Evolutionary conservation across 2,329 filamentous ascomycete genomes (phyloP).

Genomic region (Calonectria pseudoreteaudii): DNA sequence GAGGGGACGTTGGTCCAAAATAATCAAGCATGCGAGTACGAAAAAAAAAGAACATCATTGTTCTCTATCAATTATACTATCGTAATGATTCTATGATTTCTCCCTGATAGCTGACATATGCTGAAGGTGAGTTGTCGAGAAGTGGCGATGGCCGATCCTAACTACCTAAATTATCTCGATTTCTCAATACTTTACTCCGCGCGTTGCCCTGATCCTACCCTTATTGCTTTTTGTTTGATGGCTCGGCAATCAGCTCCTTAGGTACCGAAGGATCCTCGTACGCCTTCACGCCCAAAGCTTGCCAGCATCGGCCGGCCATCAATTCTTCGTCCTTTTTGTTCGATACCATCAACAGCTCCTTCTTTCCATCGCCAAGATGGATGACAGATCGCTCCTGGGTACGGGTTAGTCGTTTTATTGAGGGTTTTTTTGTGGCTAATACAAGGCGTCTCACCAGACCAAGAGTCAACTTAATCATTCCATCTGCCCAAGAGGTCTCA

Average conservation of each 20-base stretch:
- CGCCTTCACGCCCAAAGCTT: slow-evolving; percentile 56
- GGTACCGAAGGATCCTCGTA: slow-evolving; percentile 52
- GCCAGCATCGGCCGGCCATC: slow-evolving; percentile 58
- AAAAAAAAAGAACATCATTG: not conserved
- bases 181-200: not conserved
- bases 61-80: not conserved
- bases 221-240: not conserved
- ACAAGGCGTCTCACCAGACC: slow-evolving; percentile 56
- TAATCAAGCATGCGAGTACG: not conserved
- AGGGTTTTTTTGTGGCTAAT: not conserved
- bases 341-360: slow-evolving; percentile 55
- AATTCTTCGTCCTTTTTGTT: slow-evolving; percentile 58
- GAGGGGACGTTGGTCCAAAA: not conserved
- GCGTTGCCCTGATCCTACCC: not conserved
- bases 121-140: not conserved
- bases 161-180: not conserved
- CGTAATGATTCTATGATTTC: not conserved
- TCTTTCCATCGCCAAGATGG: slow-evolving; percentile 56
- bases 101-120: not conserved
- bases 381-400: slow-evolving; percentile 58
- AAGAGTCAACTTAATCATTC: slow-evolving; percentile 65
- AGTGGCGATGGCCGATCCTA: not conserved
- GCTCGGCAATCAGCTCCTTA: not conserved
- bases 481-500: slow-evolving; percentile 58
- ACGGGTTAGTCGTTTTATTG: not conserved